These are phyloP conservation scores for Amyloporia xantha DNA, from an alignment of 768 basidiomycete species.

Conservation along the genomic window DNA sequence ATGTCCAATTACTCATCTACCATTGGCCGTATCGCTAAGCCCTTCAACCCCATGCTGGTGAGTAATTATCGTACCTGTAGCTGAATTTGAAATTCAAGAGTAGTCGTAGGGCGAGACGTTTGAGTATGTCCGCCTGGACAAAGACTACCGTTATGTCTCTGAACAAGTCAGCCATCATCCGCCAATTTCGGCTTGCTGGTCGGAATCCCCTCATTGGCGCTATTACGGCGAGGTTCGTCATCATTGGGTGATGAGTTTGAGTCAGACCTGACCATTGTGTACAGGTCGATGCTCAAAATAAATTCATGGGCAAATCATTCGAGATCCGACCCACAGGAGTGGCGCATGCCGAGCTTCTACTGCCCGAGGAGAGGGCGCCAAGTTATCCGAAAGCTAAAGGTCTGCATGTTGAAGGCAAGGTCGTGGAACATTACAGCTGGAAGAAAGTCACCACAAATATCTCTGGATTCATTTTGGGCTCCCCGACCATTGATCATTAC, in stretches of 20 bases:
- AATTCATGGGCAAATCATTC: slow-evolving; percentile 93
- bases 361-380: slow-evolving; percentile 61
- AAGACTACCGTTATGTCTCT: slow-evolving; percentile 86
- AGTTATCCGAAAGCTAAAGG: slow-evolving; percentile 54
- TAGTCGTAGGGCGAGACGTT: slow-evolving; percentile 81
- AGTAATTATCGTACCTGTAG: slow-evolving; percentile 20
- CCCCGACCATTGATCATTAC: slow-evolving; percentile 53
- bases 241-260: not conserved
- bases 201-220: slow-evolving; percentile 82
- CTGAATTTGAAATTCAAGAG: not conserved
- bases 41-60: slow-evolving; percentile 93
- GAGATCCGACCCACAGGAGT: slow-evolving; percentile 95
- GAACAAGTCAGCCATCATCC: slow-evolving; percentile 99
- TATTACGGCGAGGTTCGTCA: slow-evolving; percentile 77
- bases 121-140: slow-evolving; percentile 84
- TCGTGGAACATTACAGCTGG: slow-evolving; percentile 90
- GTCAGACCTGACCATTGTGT: too few relatives aligned
- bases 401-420: slow-evolving; percentile 39
- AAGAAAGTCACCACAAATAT: slow-evolving; percentile 90
- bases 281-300: slow-evolving; percentile 93
- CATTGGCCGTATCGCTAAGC: slow-evolving; percentile 93
- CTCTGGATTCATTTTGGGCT: slow-evolving; percentile 89
- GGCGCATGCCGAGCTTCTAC: slow-evolving; percentile 77
- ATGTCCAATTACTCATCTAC: slow-evolving; percentile 98
- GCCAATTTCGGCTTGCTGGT: slow-evolving; percentile 94